Percentiles rank a stretch among this genome's conserved stretches.
Conservation (phyloP, 495 filamentous ascomycete species). For the Tuber melanosporum region DNA sequence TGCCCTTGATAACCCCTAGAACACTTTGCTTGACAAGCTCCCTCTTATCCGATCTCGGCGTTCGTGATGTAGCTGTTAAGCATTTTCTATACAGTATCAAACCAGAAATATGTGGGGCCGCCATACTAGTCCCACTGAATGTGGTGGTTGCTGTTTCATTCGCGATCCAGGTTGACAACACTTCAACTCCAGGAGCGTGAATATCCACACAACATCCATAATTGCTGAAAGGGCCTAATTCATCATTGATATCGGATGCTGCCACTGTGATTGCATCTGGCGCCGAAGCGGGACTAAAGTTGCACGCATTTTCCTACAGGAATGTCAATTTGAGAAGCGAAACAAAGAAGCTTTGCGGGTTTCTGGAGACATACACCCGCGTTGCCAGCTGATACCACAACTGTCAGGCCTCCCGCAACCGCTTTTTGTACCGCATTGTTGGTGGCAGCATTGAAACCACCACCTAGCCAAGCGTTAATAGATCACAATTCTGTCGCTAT, state of each 20-base stretch:
- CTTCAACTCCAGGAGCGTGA: slow-evolving; percentile 43
- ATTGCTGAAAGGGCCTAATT: slow-evolving; percentile 41
- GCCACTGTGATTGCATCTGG: slow-evolving; percentile 46
- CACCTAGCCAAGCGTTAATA: slow-evolving; percentile 3
- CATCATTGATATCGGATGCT: slow-evolving; percentile 39
- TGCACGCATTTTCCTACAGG: slow-evolving; percentile 47
- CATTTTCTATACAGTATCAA: slow-evolving; percentile 26
- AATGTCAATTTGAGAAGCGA: slow-evolving; percentile 5
- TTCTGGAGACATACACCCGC: slow-evolving; percentile 43
- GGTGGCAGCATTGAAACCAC: slow-evolving; percentile 39
- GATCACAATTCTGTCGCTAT: slow-evolving; percentile 48
- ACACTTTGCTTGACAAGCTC: slow-evolving; percentile 4
- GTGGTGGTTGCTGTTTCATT: slow-evolving; percentile 45
- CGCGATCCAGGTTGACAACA: slow-evolving; percentile 45
- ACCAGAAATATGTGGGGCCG: slow-evolving; percentile 17
- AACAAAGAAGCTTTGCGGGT: not conserved
- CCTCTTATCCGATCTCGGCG: slow-evolving; percentile 10
- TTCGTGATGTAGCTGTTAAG: slow-evolving; percentile 4
- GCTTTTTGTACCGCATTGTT: slow-evolving; percentile 53
- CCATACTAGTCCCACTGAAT: slow-evolving; percentile 52
- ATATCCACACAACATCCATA: slow-evolving; percentile 42
- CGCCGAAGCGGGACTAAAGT: slow-evolving; percentile 54
- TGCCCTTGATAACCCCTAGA: not conserved
- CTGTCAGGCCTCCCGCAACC: slow-evolving; percentile 50
- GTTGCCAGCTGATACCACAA: slow-evolving; percentile 57